Percentiles rank a stretch among this genome's conserved stretches.
phyloP scores from a whole-genome alignment of 192 early-diverging fungal genomes.

The Borealophlyctis nickersoniae region DNA sequence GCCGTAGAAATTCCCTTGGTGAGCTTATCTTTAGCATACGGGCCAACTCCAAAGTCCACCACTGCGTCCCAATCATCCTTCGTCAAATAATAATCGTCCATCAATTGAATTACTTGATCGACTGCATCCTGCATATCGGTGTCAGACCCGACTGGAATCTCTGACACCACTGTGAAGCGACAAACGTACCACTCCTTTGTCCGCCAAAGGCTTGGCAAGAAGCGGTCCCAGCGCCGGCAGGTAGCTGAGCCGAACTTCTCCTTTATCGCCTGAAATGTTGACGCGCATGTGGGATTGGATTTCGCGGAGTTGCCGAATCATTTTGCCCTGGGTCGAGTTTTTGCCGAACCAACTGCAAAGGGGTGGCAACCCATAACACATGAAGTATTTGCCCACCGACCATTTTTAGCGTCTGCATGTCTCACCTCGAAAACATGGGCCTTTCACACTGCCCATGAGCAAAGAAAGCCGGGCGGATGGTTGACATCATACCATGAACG shows the following conservation, averaged over 20 bases:
- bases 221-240: conserved; percentile 65
- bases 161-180: background rate
- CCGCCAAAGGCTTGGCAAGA: conserved; percentile 53
- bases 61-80: conserved; percentile 87
- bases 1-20: conserved; percentile 55
- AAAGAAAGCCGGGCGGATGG: conserved; percentile 79
- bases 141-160: background rate
- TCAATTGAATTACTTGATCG: conserved; percentile 68
- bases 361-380: too few relatives aligned
- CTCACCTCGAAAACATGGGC: too few relatives aligned
- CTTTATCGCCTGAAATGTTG: conserved; percentile 76
- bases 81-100: conserved; percentile 91
- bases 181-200: conserved; percentile 28
- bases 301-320: conserved; percentile 68
- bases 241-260: conserved; percentile 82
- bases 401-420: too few relatives aligned
- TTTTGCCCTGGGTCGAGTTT: conserved; percentile 77
- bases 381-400: too few relatives aligned
- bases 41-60: conserved; percentile 70
- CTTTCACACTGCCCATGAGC: conserved; percentile 77
- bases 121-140: conserved; percentile 51
- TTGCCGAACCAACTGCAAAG: conserved; percentile 81
- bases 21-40: conserved; percentile 46
- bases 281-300: conserved; percentile 86
- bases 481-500: conserved; percentile 78